Conservation (phyloP, 2,329 filamentous ascomycete species). For the Cladosporium halotolerans region DNA sequence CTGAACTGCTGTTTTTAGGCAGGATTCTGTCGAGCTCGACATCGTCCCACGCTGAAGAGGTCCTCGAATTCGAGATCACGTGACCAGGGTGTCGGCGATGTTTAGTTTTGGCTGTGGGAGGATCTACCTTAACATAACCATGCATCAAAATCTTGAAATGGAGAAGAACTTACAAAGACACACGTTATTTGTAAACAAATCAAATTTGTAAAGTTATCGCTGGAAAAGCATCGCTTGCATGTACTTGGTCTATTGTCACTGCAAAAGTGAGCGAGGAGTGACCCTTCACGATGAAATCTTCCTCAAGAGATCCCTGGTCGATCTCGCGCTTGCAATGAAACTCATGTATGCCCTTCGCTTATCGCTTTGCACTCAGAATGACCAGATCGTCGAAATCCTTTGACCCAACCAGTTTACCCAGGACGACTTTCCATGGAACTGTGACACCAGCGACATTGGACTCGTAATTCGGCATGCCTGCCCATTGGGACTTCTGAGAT, state of each 20-base stretch:
- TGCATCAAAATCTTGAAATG: not conserved
- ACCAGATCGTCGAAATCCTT: conserved; percentile 14
- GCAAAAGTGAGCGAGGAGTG: too few species aligned
- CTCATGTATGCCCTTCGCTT: not conserved
- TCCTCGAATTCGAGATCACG: not conserved
- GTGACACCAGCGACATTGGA: conserved; percentile 18
- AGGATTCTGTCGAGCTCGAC: too few species aligned
- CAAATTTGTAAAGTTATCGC: too few species aligned
- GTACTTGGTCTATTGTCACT: too few species aligned
- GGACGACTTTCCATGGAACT: conserved; percentile 15
- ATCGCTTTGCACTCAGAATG: conserved; percentile 17
- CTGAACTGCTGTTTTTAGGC: too few species aligned
- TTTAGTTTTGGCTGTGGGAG: not conserved
- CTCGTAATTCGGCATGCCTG: conserved; percentile 13
- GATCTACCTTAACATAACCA: not conserved
- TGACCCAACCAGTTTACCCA: conserved; percentile 11
- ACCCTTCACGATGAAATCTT: too few species aligned
- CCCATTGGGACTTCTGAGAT: conserved; percentile 11
- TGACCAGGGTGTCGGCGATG: not conserved
- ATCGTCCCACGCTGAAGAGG: not conserved
- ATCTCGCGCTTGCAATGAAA: too few species aligned
- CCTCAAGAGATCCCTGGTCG: too few species aligned
- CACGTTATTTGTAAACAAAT: too few species aligned
- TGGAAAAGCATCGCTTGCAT: too few species aligned
- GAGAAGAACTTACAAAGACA: too few species aligned